Base-by-base conservation (phyloP, 495 filamentous ascomycete species). In the Tuber aestivum region DNA sequence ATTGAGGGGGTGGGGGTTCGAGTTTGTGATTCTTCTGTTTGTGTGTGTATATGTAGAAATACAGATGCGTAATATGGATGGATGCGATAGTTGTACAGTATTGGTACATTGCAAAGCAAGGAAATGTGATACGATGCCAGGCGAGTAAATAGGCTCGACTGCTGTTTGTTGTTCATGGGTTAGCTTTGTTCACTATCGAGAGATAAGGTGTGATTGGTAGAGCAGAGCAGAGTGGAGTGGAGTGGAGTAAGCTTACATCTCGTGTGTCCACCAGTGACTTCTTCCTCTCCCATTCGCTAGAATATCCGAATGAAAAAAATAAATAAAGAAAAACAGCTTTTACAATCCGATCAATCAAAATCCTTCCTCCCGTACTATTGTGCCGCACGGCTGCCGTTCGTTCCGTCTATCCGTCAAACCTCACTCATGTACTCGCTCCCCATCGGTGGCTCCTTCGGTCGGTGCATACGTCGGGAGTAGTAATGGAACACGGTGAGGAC, bases 401-500 rank as follows among this genome's bases (percentile, higher is more conserved):
- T 65, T 65, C 14, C 27, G 56, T 6, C 5, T 5, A 18, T 35
- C 27, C 32, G 14, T 73, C 37, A 73, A 61, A 35, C 65, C 72
- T 77, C 75, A 40, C 78, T 81, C 41, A 18, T 77, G 21, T 41
- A 72, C 42, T 77, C 78, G 40, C 78, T 80, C 16, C 70, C 78
- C 42, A 70, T 8, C 27, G 61, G 74, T 8, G 50, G 69, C n/a
- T 69, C 79, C 65, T 81, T 74, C 32, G 71, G 73, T 18, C 79
- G 71, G 42, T 82, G 80, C 76, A 81, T 81, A 27, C 71, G 74
- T 41, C 80, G 71, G 14, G 80, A 81, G 35, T 72, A 82, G 69
- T 81, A 82, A 44, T 82, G 80, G n/a, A 82, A 77, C 16, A 82
- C 21, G 21, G 79, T 77, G 37, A 82, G 65, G n/a, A 82, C n/a